phyloP scores from a whole-genome alignment of 805 yeast genomes.

The Suhomyces pyralidae region DNA sequence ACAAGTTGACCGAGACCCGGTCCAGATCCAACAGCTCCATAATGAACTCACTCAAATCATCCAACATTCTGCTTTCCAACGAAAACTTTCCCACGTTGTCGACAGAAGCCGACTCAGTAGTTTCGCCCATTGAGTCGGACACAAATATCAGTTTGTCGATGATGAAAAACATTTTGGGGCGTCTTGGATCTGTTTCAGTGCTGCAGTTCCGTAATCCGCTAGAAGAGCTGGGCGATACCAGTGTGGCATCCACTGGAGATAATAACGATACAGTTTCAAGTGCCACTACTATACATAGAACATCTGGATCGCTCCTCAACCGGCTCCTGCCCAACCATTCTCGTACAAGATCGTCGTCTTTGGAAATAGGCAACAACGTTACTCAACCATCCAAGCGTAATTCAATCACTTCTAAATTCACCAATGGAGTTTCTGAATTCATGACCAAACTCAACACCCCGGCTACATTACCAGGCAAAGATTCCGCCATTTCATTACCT shows the following conservation, averaged over 20 bases:
- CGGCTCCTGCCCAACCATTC: constrained; percentile 34
- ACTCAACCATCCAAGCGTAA: constrained; percentile 18
- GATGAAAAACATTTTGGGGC: constrained; percentile 35
- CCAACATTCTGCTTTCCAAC: constrained; percentile 11
- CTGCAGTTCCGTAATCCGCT: constrained; percentile 16
- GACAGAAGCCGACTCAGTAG: constrained; percentile 18
- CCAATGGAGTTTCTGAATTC: constrained; percentile 41
- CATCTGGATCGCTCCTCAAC: constrained; percentile 25
- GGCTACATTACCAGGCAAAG: constrained; percentile 8
- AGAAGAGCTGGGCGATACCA: constrained; percentile 8
- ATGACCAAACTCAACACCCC: constrained; percentile 37
- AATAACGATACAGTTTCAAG: constrained; percentile 5
- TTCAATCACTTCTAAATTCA: constrained; percentile 36
- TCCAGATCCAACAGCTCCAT: constrained; percentile 34
- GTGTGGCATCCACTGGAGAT: background rate
- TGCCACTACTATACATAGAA: constrained; percentile 5
- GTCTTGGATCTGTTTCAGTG: constrained; percentile 31
- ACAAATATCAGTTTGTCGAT: constrained; percentile 26
- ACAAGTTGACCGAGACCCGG: constrained; percentile 29
- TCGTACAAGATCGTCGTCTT: constrained; percentile 39
- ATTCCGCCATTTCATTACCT: constrained; percentile 33
- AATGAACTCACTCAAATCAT: constrained; percentile 16
- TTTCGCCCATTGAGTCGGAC: constrained; percentile 6
- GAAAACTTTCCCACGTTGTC: constrained; percentile 28
- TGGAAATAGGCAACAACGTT: constrained; percentile 18